A percentile compares a stretch with the other conserved stretches of the same genome.
Conservation (phyloP, 2,329 filamentous ascomycete genomes). For the Hypomyces perniciosus region DNA sequence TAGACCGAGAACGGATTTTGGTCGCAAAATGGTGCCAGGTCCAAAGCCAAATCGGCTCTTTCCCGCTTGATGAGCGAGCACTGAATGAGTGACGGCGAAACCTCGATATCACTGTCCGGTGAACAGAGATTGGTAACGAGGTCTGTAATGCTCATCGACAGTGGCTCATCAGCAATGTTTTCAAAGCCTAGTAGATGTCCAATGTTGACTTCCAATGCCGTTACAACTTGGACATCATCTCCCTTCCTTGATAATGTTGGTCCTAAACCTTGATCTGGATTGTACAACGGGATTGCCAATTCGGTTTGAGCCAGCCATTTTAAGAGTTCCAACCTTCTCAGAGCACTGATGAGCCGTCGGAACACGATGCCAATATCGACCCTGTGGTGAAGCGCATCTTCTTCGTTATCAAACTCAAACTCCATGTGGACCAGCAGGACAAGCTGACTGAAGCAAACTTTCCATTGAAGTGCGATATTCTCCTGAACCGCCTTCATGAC, state of each 20-base stretch:
- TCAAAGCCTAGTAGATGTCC: slow-evolving; percentile 58
- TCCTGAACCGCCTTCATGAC: slow-evolving; percentile 75
- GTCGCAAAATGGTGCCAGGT: slow-evolving; percentile 50
- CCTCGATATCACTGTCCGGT: slow-evolving; percentile 58
- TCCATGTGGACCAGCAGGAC: slow-evolving; percentile 82
- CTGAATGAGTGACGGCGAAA: slow-evolving; percentile 55
- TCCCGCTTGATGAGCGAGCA: slow-evolving; percentile 55
- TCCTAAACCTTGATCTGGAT: slow-evolving; percentile 29
- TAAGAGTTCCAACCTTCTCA: slow-evolving; percentile 70
- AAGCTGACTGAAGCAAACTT: slow-evolving; percentile 74
- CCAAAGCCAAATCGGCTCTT: slow-evolving; percentile 53
- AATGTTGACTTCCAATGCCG: slow-evolving; percentile 54
- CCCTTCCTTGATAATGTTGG: slow-evolving; percentile 33
- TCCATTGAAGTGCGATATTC: slow-evolving; percentile 64
- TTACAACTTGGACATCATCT: slow-evolving; percentile 45
- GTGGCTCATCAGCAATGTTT: slow-evolving; percentile 42
- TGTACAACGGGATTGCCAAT: slow-evolving; percentile 44
- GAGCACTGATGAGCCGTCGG: slow-evolving; percentile 59
- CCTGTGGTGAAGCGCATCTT: slow-evolving; percentile 54
- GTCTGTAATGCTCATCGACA: slow-evolving; percentile 58
- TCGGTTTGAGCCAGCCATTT: slow-evolving; percentile 60
- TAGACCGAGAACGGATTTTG: slow-evolving; percentile 65
- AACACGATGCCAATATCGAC: slow-evolving; percentile 66
- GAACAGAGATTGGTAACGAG: slow-evolving; percentile 61
- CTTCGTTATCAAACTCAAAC: slow-evolving; percentile 68